A percentile compares a stretch with the other conserved stretches of the same genome.
Conservation (phyloP, 495 filamentous ascomycete species). For the Cairneyella variabilis region DNA sequence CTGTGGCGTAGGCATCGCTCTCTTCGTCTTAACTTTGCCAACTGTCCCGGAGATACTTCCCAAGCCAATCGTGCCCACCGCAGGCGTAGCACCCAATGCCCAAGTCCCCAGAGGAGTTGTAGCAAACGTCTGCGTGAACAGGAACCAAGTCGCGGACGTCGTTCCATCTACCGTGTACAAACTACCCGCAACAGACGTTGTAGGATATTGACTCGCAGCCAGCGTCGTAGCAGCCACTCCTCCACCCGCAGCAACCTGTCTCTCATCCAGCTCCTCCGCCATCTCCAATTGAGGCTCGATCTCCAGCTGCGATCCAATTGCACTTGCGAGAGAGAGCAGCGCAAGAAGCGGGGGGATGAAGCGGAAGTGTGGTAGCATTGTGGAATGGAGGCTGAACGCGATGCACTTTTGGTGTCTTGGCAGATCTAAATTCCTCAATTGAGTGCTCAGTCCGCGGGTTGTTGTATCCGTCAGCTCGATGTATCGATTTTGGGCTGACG, state of each 20-base stretch:
- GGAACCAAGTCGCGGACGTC: neutral
- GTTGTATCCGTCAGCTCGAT: too few species aligned
- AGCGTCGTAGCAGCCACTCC: slow-evolving; percentile 6
- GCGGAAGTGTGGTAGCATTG: too few species aligned
- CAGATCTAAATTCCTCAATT: too few species aligned
- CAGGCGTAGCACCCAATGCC: slow-evolving; percentile 21
- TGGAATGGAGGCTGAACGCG: too few species aligned
- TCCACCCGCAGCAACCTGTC: slow-evolving; percentile 11
- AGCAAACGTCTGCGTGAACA: slow-evolving; percentile 26
- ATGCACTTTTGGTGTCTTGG: too few species aligned
- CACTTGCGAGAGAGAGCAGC: too few species aligned
- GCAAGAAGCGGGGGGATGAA: too few species aligned
- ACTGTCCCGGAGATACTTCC: slow-evolving; percentile 20
- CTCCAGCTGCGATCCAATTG: too few species aligned
- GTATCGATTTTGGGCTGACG: too few species aligned
- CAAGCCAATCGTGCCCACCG: slow-evolving; percentile 22
- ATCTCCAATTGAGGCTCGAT: too few species aligned
- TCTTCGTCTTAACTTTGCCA: slow-evolving; percentile 10
- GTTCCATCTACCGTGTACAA: slow-evolving; percentile 13
- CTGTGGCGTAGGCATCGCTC: slow-evolving; percentile 1
- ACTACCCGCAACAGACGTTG: neutral
- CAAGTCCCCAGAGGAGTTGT: slow-evolving; percentile 23
- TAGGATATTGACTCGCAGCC: slow-evolving; percentile 11
- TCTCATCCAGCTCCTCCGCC: too few species aligned
- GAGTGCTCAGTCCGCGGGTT: too few species aligned